These are phyloP conservation scores for Akanthomyces muscarius DNA, from an alignment of 2,329 filamentous ascomycete genomes.

Conservation along the genomic window DNA sequence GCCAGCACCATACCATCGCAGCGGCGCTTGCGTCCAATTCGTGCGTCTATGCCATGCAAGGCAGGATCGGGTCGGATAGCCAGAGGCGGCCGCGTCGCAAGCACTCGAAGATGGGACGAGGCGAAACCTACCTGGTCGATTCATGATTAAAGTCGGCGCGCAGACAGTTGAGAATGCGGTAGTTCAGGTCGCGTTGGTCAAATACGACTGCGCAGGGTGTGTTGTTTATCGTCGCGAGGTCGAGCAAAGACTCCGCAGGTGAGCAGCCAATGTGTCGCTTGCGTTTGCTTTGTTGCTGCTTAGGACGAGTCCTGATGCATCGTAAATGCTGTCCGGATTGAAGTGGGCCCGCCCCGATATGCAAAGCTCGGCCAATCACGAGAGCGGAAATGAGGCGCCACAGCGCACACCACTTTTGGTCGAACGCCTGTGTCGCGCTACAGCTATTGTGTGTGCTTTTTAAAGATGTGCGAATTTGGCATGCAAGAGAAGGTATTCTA, in stretches of 20 bases:
- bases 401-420: slow-evolving; percentile 1
- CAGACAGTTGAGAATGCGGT: not conserved
- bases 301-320: slow-evolving; percentile 12
- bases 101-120: slow-evolving; percentile 18
- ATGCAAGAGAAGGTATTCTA: not conserved
- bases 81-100: not conserved
- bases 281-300: slow-evolving; percentile 9
- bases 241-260: not conserved
- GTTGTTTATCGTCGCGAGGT: not conserved
- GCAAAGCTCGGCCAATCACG: slow-evolving; percentile 16
- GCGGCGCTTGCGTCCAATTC: not conserved
- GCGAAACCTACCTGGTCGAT: slow-evolving; percentile 54
- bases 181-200: not conserved
- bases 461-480: not conserved
- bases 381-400: not conserved
- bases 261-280: slow-evolving; percentile 2
- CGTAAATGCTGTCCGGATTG: slow-evolving; percentile 21
- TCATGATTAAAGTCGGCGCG: slow-evolving; percentile 38
- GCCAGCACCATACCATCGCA: not conserved
- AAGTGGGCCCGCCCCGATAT: slow-evolving; percentile 38
- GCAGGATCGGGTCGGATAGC: not conserved
- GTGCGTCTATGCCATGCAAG: not conserved
- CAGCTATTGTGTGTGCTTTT: not conserved
- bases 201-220: not conserved
- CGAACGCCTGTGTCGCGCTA: not conserved